Evolutionary conservation across 192 early-diverging fungal species (phyloP).

Genomic region (Gigaspora rosea): DNA sequence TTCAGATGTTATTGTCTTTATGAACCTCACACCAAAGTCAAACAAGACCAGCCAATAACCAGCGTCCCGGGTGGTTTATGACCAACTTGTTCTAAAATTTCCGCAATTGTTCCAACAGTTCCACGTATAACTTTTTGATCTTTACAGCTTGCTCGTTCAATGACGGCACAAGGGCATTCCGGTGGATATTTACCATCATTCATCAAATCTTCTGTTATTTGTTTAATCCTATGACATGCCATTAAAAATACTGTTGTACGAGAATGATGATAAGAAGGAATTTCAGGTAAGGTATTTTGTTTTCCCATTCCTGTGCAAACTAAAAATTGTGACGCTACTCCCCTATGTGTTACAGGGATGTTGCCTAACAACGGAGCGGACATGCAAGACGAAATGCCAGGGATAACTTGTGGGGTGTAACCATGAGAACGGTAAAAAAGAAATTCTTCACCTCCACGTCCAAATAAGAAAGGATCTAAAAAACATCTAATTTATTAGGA

Average conservation of each 20-base stretch:
- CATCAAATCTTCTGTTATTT: slow-evolving; percentile 59
- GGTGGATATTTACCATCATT: slow-evolving; percentile 61
- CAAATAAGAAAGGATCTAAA: slow-evolving; percentile 88
- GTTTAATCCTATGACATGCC: slow-evolving; percentile 73
- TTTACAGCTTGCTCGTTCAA: slow-evolving; percentile 78
- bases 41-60: slow-evolving; percentile 66
- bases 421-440: slow-evolving; percentile 73
- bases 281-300: slow-evolving; percentile 74
- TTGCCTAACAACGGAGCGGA: slow-evolving; percentile 71
- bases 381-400: slow-evolving; percentile 77
- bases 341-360: slow-evolving; percentile 90
- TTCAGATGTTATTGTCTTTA: too few relatives aligned
- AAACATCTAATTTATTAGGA: neutral
- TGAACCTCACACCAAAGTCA: slow-evolving; percentile 7
- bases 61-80: slow-evolving; percentile 80
- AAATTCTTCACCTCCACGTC: slow-evolving; percentile 90
- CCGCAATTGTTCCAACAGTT: slow-evolving; percentile 64
- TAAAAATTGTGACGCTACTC: slow-evolving; percentile 80
- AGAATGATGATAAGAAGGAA: slow-evolving; percentile 65
- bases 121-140: slow-evolving; percentile 77
- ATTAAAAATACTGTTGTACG: slow-evolving; percentile 85
- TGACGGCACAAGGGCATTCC: slow-evolving; percentile 74
- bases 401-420: slow-evolving; percentile 67
- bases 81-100: slow-evolving; percentile 61
- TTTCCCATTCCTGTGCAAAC: slow-evolving; percentile 77